Evolutionary conservation across 331 rosid genomes (phyloP), one percentile per base, ranked within the genome.

Genomic region (Malus hybrid): DNA sequence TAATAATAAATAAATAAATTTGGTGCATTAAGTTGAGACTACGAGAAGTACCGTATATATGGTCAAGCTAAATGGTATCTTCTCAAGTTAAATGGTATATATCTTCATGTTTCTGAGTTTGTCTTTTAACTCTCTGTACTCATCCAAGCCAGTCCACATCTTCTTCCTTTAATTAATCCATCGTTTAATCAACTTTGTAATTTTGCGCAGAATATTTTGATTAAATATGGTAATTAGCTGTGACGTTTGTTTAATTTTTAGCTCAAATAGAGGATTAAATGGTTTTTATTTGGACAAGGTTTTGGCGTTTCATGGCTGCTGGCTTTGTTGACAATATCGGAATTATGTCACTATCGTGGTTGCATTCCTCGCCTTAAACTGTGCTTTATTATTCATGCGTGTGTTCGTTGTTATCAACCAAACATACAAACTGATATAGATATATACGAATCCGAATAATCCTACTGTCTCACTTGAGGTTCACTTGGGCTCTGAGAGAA

Each of bases 291-390:
- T 72, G 60, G 76, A 73, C 63, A 65, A 69, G 54, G 22, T 27
- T 50, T 22, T 6, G 27, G 16, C 67, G 22, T 61, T 76, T 72
- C 63, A 42, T 73, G 52, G 56, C 70, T 54, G 75, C 78, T 20
- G 69, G 67, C 83, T 80, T 44, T 80, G 39, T 85, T 73, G 83
- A 65, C 36, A 78, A 54, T 73, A 81, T 82, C 85, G 85, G 71
- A 75, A 5, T 14, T 16, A 83, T 64, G 57, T 88, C 85, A 67
- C 60, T 78, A 57, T 81, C 81, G 36, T 32, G 36, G 69, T 76
- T 85, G 70, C 69, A n/a, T 66, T 59, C 33, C 69, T 28, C 27
- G 42, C 70, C 75, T 71, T 59, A 24, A n/a, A 22, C 3, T 31
- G 5, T 71, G 22, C 34, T 9, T 68, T 8, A 68, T 10, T 71